Evolutionary conservation across 306 rosid species (phyloP), one percentile per base, ranked within the genome.

Genomic region (Spatholobus suberectus): DNA sequence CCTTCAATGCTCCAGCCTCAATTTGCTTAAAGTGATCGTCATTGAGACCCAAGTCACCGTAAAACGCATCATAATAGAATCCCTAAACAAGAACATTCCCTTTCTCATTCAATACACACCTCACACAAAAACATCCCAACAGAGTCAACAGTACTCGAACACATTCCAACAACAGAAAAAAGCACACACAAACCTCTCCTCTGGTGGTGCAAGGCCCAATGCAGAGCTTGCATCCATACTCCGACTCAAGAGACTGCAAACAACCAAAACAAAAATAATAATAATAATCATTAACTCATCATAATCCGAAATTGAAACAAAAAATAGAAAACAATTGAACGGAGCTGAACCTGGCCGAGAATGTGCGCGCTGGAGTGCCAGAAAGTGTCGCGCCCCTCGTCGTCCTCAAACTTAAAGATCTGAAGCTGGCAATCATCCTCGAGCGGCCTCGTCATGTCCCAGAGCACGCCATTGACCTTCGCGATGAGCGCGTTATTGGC

Each of bases 351-450:
- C 97, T 96, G 91, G 70, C 99, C 98, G 14, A 96, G 97, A 91
- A 96, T 96, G 83, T 96, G 99, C 21, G 99, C 99, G 43, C 99
- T 93, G 27, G 99, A 96, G 84, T 96, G 99, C 99, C 99, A 96
- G 85, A 96, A 93, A 34, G 98, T 96, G 68, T 96, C 98, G 2
- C 99, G 91, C 2, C 99, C 99, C 85, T 91, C 98, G 21, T 93
- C 97, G 20, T 80, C 85, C 0, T 91, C 91, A 62, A 93, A 96
- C 54, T 85, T 93, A 82, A 85, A 93, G 46, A 96, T 83, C 93
- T 89, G 87, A 17, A 95, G 90, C 29, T 84, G 79, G 77, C 94
- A 93, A 75, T 95, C 96, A 1, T 54, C 85, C 82, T 96, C 98
- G 34, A 96, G 77, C 1, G 98, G 97, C 38, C 99, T 86, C 21